Conservation (phyloP, 2,329 filamentous ascomycete genomes). For the Pseudogymnoascus sp. region DNA sequence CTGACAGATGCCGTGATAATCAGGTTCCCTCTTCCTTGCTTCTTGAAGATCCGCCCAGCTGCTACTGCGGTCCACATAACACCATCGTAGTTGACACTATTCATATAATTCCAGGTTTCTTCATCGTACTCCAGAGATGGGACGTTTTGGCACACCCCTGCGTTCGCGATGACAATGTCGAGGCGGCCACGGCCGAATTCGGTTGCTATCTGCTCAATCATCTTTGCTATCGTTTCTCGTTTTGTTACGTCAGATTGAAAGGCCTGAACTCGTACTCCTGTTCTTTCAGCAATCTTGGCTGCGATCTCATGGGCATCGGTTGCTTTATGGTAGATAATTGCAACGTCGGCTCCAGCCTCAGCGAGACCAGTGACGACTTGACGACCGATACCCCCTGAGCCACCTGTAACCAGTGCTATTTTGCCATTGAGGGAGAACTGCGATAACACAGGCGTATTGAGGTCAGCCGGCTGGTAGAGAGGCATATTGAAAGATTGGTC, state of each 20-base stretch:
- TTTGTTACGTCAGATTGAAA: conserved; percentile 34
- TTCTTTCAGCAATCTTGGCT: conserved; percentile 14
- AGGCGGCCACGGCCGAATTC: conserved; percentile 31
- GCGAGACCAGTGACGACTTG: conserved; percentile 37
- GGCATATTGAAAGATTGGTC: conserved; percentile 22
- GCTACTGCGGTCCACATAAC: conserved; percentile 20
- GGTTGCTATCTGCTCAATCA: conserved; percentile 28
- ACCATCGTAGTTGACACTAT: conserved; percentile 30
- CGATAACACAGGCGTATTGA: conserved; percentile 4
- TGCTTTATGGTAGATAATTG: conserved; percentile 30
- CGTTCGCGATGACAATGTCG: conserved; percentile 38
- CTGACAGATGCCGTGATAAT: conserved; percentile 37
- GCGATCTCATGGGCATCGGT: conserved; percentile 24
- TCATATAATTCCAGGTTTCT: conserved; percentile 32
- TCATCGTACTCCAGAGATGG: conserved; percentile 35
- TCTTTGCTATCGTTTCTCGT: conserved; percentile 25
- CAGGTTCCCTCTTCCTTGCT: conserved; percentile 30
- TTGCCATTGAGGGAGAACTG: conserved; percentile 39
- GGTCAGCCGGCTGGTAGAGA: conserved; percentile 6
- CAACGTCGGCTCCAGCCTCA: conserved; percentile 38
- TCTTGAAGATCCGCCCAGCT: conserved; percentile 29
- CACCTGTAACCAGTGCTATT: conserved; percentile 39
- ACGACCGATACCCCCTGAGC: conserved; percentile 38
- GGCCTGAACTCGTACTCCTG: conserved; percentile 24
- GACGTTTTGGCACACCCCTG: conserved; percentile 23